Percentiles rank a stretch among this genome's conserved stretches.
Conservation (phyloP, 768 basidiomycete species). For the Arthromyces matolae region DNA sequence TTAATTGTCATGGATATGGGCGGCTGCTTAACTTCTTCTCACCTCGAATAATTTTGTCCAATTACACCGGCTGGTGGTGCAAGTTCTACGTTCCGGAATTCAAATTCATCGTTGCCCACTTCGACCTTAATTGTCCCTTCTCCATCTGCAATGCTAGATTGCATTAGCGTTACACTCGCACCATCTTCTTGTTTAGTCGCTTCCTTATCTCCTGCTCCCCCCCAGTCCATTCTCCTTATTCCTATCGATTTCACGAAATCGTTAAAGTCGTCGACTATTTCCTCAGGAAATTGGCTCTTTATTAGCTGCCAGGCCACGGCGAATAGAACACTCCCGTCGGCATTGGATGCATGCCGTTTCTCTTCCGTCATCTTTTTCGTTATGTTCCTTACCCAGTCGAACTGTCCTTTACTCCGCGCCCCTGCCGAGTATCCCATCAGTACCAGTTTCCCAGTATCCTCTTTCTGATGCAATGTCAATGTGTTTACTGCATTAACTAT, state of each 20-base stretch:
- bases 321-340: constrained; percentile 7
- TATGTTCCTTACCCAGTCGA: no score
- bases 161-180: not conserved
- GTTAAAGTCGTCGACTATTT: constrained; percentile 6
- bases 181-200: no score
- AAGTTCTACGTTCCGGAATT: constrained; percentile 9
- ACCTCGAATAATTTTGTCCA: constrained; percentile 17
- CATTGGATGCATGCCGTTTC: not conserved
- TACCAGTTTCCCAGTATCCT: constrained; percentile 14
- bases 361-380: no score
- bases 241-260: not conserved
- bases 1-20: not conserved
- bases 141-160: not conserved
- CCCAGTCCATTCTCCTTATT: not conserved
- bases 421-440: constrained; percentile 16
- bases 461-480: constrained; percentile 3
- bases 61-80: constrained; percentile 17
- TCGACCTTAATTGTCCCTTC: not conserved
- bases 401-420: no score
- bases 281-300: constrained; percentile 5
- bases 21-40: no score
- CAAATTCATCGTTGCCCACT: constrained; percentile 1
- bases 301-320: constrained; percentile 15
- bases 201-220: no score
- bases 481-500: no score